Evolutionary conservation across 2,329 filamentous ascomycete genomes (phyloP), one percentile per base, ranked within the genome.

Genomic region (Pseudogymnoascus pannorum): DNA sequence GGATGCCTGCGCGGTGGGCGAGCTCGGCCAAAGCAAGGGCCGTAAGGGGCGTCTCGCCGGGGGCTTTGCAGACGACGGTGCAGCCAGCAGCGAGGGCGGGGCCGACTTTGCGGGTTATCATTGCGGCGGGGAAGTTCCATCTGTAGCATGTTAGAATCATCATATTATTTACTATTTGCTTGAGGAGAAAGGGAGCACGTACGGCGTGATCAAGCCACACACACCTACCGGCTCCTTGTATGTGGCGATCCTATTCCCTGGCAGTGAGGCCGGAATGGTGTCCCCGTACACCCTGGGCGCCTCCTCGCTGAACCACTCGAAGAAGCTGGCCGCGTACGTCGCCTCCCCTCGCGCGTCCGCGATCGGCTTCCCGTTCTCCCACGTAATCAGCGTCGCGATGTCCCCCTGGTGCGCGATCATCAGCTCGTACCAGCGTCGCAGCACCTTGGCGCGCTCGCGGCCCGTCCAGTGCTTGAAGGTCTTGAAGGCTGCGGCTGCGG

Each of bases 211-310:
- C n/a, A 91, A 74, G 0, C 87, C 87, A 0, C 82, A 79, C 9
- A 89, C 86, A 60, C 87, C 87, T 62, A 89, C 80, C 0, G 87
- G 87, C 72, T 90, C 87, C 76, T 92, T 92, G 66, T n/a, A n/a
- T n/a, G 92, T 81, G 0, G 86, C 88, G 64, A 92, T 82, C 2
- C 86, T 79, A 11, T 88, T 79, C 5, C 88, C 77, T 31, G 84
- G 83, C 0, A 88, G 83, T 0, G 82, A 75, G 0, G 87, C 77
- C n/a, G n/a, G n/a, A 0, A 87, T 79, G 0, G 80, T 80, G 14
- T 88, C 88, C 24, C 81, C n/a, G n/a, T n/a, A 78, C 14, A 87
- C 79, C 31, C 84, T 77, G 72, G 86, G 76, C 69, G 83, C 83
- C 67, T 87, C 83, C 2, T 83, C 83, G 5, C 79, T 77, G 68